Evolutionary conservation across 192 early-diverging fungal genomes (phyloP).

Genomic region (Chytriomyces sp.): DNA sequence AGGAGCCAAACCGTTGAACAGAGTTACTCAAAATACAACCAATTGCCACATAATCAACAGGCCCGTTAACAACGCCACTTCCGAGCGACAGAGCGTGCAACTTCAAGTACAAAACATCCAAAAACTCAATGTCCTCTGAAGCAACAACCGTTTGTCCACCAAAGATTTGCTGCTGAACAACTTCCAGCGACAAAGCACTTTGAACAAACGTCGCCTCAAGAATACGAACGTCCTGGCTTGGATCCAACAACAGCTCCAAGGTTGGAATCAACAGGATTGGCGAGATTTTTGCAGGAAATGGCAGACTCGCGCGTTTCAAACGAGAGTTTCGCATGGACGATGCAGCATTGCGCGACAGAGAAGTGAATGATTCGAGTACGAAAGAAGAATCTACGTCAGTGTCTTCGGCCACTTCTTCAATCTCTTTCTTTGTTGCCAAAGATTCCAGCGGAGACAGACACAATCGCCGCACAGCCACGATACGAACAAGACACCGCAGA

Average conservation of each 20-base stretch:
- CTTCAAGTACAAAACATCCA: neutral
- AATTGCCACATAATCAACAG: slow-evolving; percentile 32
- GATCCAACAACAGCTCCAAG: slow-evolving; percentile 13
- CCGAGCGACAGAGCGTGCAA: neutral
- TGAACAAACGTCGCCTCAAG: neutral
- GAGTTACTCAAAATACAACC: neutral
- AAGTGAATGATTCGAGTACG: neutral
- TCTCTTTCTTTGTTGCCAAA: neutral
- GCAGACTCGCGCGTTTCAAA: neutral
- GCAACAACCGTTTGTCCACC: neutral
- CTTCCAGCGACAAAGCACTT: slow-evolving; percentile 1
- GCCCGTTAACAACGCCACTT: slow-evolving; percentile 1
- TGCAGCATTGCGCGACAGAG: neutral
- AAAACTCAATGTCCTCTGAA: slow-evolving; percentile 11
- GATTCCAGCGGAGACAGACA: neutral
- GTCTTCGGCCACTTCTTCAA: neutral
- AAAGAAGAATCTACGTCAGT: neutral
- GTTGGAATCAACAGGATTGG: slow-evolving; percentile 26
- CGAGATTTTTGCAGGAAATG: slow-evolving; percentile 19
- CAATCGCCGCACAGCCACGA: slow-evolving; percentile 15
- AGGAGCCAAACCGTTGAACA: neutral
- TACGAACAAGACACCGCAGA: slow-evolving; percentile 8
- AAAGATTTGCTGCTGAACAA: neutral
- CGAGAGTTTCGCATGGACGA: neutral
- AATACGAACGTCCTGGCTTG: slow-evolving; percentile 4